Conservation (phyloP, 495 filamentous ascomycete species). For the Amniculicola lignicola region DNA sequence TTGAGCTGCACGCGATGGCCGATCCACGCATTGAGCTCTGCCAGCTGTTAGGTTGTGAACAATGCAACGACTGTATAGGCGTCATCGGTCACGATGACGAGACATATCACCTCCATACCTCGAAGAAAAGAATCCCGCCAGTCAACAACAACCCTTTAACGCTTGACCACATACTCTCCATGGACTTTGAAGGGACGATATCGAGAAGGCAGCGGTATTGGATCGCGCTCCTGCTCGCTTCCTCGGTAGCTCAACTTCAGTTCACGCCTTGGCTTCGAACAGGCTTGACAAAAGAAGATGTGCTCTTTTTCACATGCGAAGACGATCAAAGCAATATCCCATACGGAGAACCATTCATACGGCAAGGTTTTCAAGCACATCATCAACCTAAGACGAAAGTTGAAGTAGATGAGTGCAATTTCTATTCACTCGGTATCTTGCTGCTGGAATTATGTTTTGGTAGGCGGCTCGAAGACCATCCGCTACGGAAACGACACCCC, state of each 20-base stretch:
- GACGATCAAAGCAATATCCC: not conserved
- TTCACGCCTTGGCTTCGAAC: slow-evolving; percentile 11
- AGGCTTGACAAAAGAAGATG: slow-evolving; percentile 5
- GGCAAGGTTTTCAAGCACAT: slow-evolving; percentile 20
- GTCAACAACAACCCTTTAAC: not conserved
- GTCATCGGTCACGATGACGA: slow-evolving; percentile 16
- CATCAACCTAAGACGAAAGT: no score
- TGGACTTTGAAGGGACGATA: slow-evolving; percentile 4
- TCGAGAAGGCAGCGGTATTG: slow-evolving; percentile 12
- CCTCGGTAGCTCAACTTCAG: slow-evolving; percentile 17
- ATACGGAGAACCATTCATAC: slow-evolving; percentile 14
- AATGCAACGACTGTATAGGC: slow-evolving; percentile 8
- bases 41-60: not conserved
- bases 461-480: slow-evolving; percentile 14
- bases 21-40: slow-evolving; percentile 12
- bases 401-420: slow-evolving; percentile 14
- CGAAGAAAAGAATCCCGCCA: not conserved
- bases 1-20: not conserved
- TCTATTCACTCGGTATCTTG: slow-evolving; percentile 25
- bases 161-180: slow-evolving; percentile 9
- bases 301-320: slow-evolving; percentile 9
- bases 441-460: slow-evolving; percentile 31
- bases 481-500: slow-evolving; percentile 9
- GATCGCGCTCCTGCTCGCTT: slow-evolving; percentile 16
- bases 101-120: slow-evolving; percentile 16